Conservation (phyloP, 176 grass and related monocot genomes). For the Bolboschoenus planiculmis region DNA sequence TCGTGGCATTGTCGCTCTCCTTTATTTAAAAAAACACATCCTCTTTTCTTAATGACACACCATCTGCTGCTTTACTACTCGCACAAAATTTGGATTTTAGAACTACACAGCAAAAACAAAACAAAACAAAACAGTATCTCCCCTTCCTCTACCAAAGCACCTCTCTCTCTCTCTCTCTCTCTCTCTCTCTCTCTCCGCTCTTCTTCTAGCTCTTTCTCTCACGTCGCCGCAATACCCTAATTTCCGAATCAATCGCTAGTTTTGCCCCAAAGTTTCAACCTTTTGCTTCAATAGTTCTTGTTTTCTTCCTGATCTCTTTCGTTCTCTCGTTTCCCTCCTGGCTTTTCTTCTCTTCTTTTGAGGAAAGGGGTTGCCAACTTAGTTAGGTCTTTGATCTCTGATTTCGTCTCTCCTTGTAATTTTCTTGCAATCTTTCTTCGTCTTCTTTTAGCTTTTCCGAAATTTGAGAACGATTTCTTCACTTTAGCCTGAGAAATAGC, state of each 20-base stretch:
- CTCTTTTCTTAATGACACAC: too few relatives aligned
- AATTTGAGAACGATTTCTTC: neutral
- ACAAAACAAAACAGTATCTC: neutral
- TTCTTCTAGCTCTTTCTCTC: neutral
- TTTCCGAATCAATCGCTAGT: constrained; percentile 3
- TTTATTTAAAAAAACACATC: neutral
- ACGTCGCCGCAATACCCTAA: neutral
- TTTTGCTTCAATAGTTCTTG: neutral
- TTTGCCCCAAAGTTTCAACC: neutral
- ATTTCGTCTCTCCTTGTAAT: neutral
- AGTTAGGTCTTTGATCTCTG: too few relatives aligned
- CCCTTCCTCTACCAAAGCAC: neutral
- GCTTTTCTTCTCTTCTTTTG: neutral
- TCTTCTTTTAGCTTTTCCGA: neutral
- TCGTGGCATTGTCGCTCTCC: neutral
- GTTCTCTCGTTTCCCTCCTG: neutral
- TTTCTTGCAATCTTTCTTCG: too few relatives aligned
- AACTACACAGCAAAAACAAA: neutral
- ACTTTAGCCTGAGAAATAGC: neutral
- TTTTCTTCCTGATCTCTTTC: neutral
- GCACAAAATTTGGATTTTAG: neutral
- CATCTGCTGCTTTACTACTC: neutral
- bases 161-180: neutral
- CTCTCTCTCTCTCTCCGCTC: neutral
- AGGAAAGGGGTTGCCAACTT: too few relatives aligned